Evolutionary conservation across 192 early-diverging fungal genomes (phyloP).

Genomic region (Entophlyctis luteolus): DNA sequence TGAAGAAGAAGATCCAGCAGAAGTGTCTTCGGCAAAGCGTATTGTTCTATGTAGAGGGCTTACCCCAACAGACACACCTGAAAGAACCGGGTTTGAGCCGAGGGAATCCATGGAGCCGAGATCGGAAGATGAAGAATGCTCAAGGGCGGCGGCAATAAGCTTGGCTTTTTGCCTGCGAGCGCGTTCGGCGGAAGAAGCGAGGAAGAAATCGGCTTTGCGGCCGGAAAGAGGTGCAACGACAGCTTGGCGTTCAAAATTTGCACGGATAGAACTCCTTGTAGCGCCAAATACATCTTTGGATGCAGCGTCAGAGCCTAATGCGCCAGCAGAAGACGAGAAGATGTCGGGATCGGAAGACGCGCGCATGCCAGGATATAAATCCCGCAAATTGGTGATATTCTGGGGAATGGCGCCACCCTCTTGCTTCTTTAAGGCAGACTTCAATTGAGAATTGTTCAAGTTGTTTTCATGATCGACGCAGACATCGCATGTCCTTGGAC

Average conservation of each 20-base stretch:
- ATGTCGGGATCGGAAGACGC: slow-evolving; percentile 25
- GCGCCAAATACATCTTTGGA: not conserved
- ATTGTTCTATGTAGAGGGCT: too few relatives aligned
- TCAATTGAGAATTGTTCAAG: not conserved
- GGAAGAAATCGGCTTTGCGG: slow-evolving; percentile 28
- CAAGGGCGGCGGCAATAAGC: too few relatives aligned
- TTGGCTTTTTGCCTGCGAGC: not conserved
- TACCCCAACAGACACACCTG: too few relatives aligned
- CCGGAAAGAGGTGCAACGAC: not conserved
- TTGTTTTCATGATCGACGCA: not conserved
- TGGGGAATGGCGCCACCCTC: not conserved
- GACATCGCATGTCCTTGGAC: not conserved
- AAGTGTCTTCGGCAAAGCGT: too few relatives aligned
- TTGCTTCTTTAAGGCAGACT: not conserved
- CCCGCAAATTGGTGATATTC: slow-evolving; percentile 5
- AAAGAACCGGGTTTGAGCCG: too few relatives aligned
- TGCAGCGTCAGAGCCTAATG: not conserved
- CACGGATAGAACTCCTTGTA: not conserved
- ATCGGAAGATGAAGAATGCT: too few relatives aligned
- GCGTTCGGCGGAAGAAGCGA: slow-evolving; percentile 20
- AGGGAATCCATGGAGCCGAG: too few relatives aligned
- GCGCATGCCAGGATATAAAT: not conserved
- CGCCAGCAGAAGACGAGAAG: not conserved
- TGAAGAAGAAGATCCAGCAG: too few relatives aligned
- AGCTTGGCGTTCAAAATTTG: not conserved